Percentiles rank a stretch among this genome's conserved stretches.
phyloP scores from a whole-genome alignment of 768 basidiomycete species.

The Mycena alexandri region DNA sequence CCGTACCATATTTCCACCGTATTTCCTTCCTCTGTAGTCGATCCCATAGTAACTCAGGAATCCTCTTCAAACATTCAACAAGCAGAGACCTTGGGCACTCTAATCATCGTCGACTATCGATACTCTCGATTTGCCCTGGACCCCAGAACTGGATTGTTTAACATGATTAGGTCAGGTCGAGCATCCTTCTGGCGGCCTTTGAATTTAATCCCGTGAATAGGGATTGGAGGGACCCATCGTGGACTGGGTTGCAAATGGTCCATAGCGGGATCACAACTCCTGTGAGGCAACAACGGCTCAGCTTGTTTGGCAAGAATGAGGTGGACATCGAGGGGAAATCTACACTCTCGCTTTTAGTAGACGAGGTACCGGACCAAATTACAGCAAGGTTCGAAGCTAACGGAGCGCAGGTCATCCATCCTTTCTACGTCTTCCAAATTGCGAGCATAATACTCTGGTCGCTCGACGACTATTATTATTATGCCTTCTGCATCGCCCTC shows the following conservation, averaged over 20 bases:
- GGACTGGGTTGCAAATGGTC: slow-evolving; percentile 73
- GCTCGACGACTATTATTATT: slow-evolving; percentile 95
- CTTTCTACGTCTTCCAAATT: slow-evolving; percentile 98
- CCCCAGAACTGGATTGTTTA: slow-evolving; percentile 84
- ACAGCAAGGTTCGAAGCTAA: slow-evolving; percentile 15
- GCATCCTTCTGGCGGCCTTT: slow-evolving; percentile 29
- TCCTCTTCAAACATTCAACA: slow-evolving; percentile 9
- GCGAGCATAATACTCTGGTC: slow-evolving; percentile 96
- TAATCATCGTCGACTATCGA: slow-evolving; percentile 89
- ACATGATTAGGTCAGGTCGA: slow-evolving; percentile 87
- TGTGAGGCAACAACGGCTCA: slow-evolving; percentile 72
- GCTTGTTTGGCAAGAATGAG: slow-evolving; percentile 86
- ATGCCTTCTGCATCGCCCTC: slow-evolving; percentile 95
- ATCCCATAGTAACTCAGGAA: slow-evolving; percentile 40
- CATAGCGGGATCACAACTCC: slow-evolving; percentile 71
- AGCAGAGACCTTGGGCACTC: slow-evolving; percentile 33
- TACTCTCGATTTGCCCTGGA: slow-evolving; percentile 93
- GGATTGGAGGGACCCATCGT: slow-evolving; percentile 90
- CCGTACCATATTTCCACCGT: slow-evolving; percentile 85
- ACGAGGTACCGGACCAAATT: slow-evolving; percentile 72
- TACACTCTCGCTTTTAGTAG: slow-evolving; percentile 79
- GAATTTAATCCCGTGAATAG: slow-evolving; percentile 54
- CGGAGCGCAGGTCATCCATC: slow-evolving; percentile 82
- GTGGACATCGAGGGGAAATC: slow-evolving; percentile 94
- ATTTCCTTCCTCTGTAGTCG: slow-evolving; percentile 63